Conservation (phyloP, 306 rosid genomes). For the Begonia masoniana region DNA sequence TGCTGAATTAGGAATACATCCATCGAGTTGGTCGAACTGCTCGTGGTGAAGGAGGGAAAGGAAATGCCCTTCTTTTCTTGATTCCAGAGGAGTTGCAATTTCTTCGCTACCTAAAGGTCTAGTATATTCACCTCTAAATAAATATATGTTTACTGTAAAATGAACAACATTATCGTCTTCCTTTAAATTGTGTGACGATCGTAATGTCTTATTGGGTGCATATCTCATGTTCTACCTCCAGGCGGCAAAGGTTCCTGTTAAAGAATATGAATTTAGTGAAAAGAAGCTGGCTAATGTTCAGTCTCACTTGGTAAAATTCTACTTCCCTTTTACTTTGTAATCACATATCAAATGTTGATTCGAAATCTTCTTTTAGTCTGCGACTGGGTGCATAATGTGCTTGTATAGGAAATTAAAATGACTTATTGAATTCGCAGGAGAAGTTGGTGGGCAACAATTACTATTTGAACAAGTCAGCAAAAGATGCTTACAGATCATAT, state of each 20-base stretch:
- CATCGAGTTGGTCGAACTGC: constrained; percentile 99
- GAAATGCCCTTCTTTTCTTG: constrained; percentile 75
- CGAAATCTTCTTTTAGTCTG: not conserved
- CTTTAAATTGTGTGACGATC: not conserved
- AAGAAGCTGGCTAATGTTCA: constrained; percentile 78
- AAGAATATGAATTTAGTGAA: constrained; percentile 45
- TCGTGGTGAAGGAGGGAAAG: constrained; percentile 91
- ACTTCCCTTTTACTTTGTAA: not conserved
- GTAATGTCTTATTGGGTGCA: not conserved
- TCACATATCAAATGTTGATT: not conserved
- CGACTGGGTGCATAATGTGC: too few species aligned
- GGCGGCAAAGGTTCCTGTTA: constrained; percentile 89
- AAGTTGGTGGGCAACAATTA: constrained; percentile 56
- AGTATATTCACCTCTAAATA: not conserved
- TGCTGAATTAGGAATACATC: constrained; percentile 62
- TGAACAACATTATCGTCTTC: too few species aligned
- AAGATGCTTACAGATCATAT: constrained; percentile 84
- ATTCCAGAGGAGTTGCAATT: constrained; percentile 71
- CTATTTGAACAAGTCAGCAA: constrained; percentile 63
- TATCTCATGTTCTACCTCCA: constrained; percentile 10
- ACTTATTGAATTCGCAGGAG: constrained; percentile 41
- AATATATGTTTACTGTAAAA: not conserved
- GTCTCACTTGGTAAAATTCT: constrained; percentile 59
- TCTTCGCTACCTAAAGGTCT: constrained; percentile 78
- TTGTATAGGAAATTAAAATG: too few species aligned